A percentile compares a stretch with the other conserved stretches of the same genome.
These are phyloP conservation scores for Protomyces arabidopsidicola DNA, from an alignment of 1,139 yeast genomes.

Conservation along the genomic window DNA sequence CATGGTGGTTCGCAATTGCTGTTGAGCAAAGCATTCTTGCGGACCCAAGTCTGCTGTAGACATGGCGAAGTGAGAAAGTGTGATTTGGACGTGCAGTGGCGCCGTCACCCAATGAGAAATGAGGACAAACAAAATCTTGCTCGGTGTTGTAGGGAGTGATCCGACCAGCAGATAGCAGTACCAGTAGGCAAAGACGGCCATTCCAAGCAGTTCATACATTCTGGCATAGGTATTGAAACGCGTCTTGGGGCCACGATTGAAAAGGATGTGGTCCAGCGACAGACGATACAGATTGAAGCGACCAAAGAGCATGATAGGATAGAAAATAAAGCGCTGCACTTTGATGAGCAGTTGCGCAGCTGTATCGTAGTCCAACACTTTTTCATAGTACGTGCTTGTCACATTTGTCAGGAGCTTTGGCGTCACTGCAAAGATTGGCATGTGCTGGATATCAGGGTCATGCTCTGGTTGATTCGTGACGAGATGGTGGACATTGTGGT, in stretches of 20 bases:
- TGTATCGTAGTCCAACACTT: slow-evolving; percentile 60
- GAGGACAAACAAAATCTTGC: slow-evolving; percentile 56
- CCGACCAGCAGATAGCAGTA: slow-evolving; percentile 63
- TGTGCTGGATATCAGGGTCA: slow-evolving; percentile 90
- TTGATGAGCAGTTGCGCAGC: slow-evolving; percentile 57
- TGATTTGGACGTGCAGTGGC: slow-evolving; percentile 89
- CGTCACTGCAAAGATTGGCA: slow-evolving; percentile 86
- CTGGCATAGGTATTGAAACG: slow-evolving; percentile 87
- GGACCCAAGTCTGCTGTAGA: slow-evolving; percentile 80
- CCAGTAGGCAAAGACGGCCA: slow-evolving; percentile 68
- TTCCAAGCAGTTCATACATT: slow-evolving; percentile 68
- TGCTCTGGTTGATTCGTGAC: slow-evolving; percentile 87
- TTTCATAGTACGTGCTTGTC: slow-evolving; percentile 75
- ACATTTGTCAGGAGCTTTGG: slow-evolving; percentile 61
- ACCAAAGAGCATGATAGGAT: slow-evolving; percentile 76
- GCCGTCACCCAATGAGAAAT: slow-evolving; percentile 76
- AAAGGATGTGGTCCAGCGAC: slow-evolving; percentile 69
- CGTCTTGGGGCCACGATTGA: slow-evolving; percentile 69
- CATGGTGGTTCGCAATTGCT: slow-evolving; percentile 87
- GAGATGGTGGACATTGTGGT: slow-evolving; percentile 85
- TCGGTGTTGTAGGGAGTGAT: slow-evolving; percentile 50
- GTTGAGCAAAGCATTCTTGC: slow-evolving; percentile 72
- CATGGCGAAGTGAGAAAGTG: slow-evolving; percentile 89
- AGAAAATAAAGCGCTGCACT: slow-evolving; percentile 66
- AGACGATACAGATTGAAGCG: slow-evolving; percentile 77